These are phyloP conservation scores for Triadica sebifera DNA, from an alignment of 345 rosid species.

Conservation along the genomic window DNA sequence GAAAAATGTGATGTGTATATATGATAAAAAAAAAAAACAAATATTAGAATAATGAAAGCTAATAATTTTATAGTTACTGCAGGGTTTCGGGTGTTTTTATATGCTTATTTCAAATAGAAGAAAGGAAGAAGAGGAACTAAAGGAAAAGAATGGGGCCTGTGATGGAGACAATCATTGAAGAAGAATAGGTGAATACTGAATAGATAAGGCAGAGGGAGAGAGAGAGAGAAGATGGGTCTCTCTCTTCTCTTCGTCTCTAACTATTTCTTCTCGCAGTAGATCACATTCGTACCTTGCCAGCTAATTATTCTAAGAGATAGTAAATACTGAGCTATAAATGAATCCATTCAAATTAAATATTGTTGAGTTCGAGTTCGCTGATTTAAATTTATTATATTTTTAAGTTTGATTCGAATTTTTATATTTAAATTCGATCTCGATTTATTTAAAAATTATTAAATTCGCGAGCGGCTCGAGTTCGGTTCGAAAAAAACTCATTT, in stretches of 20 bases:
- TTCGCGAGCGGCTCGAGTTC: too few relatives aligned
- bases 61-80: background rate
- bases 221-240: too few relatives aligned
- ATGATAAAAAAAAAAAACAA: constrained; percentile 24
- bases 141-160: constrained; percentile 9
- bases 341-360: too few relatives aligned
- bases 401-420: too few relatives aligned
- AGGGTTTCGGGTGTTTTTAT: background rate
- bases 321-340: too few relatives aligned
- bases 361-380: too few relatives aligned
- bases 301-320: constrained; percentile 24
- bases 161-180: background rate
- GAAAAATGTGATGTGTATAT: constrained; percentile 32
- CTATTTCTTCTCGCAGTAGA: constrained; percentile 6
- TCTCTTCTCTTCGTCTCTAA: background rate
- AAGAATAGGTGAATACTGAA: background rate
- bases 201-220: background rate
- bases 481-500: too few relatives aligned
- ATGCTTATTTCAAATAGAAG: too few relatives aligned
- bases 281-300: constrained; percentile 37
- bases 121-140: too few relatives aligned
- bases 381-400: too few relatives aligned
- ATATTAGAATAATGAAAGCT: constrained; percentile 4
- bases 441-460: too few relatives aligned
- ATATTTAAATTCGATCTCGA: too few relatives aligned